Evolutionary conservation across 371 early-diverging fungal genomes (phyloP), one percentile per base, ranked within the genome.

Genomic region (Lichtheimia corymbifera): DNA sequence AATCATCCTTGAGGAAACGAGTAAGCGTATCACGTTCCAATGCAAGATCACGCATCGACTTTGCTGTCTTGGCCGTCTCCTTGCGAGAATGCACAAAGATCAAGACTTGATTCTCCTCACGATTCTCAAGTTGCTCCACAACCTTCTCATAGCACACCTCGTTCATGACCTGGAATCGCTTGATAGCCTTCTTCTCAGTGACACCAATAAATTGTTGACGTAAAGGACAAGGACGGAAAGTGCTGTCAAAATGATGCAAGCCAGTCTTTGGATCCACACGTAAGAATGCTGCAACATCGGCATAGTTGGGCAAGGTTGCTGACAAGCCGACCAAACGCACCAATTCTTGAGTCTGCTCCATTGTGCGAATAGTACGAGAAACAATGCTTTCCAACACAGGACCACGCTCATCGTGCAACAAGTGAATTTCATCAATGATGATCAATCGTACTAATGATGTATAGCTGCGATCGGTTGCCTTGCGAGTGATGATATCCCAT

Each of bases 371-470:
- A 4, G 97, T 91, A 68, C 99, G 89, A 22, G 93, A 85, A 25
- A 99, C 95, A 61, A 99, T 91, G 52, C 92, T 85, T 80, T 99
- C 99, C 12, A 99, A 75, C 2, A 99, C 99, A 0, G 98, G 94
- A 18, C 99, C 99, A 81, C 99, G 94, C 20, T 93, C 94, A 74
- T 99, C 99, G 72, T 99, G 97, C 53, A 99, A 79, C 76, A 99
- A 83, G 71, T 99, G 99, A 63, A 99, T 94, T 83, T 99, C 99
- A 77, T 99, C 99, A 74, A 99, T 91, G 50, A 99, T 96, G 28
- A 99, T 82, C 17, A 99, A 83, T 25, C 94, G 87, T 2, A 99
- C 97, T 5, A 95, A 77, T 50, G 90, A 81, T 27, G 95, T 95
- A 75, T 97, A 95, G 59, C 92, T 92, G 49, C 97, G 85, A 71